Conservation (phyloP, 1,284 basidiomycete genomes). For the Marasmius oreades region DNA sequence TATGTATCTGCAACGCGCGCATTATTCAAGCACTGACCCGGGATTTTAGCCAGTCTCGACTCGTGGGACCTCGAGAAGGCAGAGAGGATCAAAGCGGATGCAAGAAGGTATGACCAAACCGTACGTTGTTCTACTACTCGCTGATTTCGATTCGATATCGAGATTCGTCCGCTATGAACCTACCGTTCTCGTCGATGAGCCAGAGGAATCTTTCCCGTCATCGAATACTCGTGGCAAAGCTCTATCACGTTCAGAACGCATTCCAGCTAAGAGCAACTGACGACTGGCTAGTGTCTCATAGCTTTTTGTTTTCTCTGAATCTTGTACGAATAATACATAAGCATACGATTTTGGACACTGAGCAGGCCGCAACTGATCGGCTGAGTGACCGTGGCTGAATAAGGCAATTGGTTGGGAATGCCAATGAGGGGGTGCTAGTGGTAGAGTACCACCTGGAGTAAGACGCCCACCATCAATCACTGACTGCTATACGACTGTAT, state of each 20-base stretch:
- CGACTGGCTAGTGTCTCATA: no score
- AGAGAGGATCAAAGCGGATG: not conserved
- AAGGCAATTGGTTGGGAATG: not conserved
- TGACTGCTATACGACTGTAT: slow-evolving; percentile 34
- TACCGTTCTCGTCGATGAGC: not conserved
- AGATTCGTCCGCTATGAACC: not conserved
- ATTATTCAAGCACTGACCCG: not conserved
- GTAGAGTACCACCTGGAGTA: slow-evolving; percentile 1
- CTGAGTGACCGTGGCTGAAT: slow-evolving; percentile 1
- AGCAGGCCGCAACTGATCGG: not conserved
- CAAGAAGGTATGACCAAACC: not conserved
- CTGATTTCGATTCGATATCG: not conserved
- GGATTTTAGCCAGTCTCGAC: not conserved
- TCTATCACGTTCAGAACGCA: not conserved
- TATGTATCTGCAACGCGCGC: slow-evolving; percentile 16
- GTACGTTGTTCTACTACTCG: not conserved
- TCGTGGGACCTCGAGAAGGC: not conserved
- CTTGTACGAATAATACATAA: not conserved
- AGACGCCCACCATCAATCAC: slow-evolving; percentile 6
- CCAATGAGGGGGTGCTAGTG: not conserved
- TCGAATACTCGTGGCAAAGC: not conserved
- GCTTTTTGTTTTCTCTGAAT: no score
- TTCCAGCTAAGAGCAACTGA: not conserved
- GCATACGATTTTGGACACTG: not conserved
- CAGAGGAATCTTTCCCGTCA: not conserved